These are phyloP conservation scores for Sporothrix mexicana DNA, from an alignment of 2,329 filamentous ascomycete species.

Conservation along the genomic window DNA sequence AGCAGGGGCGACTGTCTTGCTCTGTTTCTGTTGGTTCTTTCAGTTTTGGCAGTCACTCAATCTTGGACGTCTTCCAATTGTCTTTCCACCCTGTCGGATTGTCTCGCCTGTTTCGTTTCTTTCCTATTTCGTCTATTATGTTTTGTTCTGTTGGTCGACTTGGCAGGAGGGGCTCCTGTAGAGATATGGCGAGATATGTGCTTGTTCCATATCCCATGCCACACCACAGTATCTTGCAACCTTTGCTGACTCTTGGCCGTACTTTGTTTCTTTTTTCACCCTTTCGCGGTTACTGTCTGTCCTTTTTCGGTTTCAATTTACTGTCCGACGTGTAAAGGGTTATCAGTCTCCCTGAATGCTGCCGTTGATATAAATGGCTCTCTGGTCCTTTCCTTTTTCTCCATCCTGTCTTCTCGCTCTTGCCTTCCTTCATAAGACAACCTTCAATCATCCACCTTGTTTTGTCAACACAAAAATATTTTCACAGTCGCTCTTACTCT, in stretches of 20 bases:
- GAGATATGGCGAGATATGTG: constrained; percentile 16
- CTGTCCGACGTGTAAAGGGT: background rate
- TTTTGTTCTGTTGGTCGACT: constrained; percentile 10
- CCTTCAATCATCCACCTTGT: background rate
- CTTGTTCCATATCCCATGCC: constrained; percentile 23
- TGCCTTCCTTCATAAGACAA: background rate
- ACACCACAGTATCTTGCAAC: background rate
- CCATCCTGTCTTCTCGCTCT: background rate
- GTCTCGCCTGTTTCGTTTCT: background rate
- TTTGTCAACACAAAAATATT: constrained; percentile 6
- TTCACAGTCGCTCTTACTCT: constrained; percentile 16
- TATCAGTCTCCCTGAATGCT: too few relatives aligned
- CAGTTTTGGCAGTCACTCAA: background rate
- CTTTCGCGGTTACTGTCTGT: background rate
- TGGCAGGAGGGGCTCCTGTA: background rate
- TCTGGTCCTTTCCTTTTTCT: background rate
- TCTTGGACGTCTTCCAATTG: background rate
- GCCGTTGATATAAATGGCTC: background rate
- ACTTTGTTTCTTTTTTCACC: background rate
- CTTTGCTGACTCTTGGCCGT: background rate
- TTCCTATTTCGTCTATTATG: background rate
- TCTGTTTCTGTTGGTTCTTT: background rate
- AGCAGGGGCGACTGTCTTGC: background rate
- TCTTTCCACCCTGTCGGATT: background rate
- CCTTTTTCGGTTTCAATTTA: background rate